Percentiles rank a stretch among this genome's conserved stretches.
phyloP scores from a whole-genome alignment of 163 green algal genomes.

The Scenedesmus sp. region DNA sequence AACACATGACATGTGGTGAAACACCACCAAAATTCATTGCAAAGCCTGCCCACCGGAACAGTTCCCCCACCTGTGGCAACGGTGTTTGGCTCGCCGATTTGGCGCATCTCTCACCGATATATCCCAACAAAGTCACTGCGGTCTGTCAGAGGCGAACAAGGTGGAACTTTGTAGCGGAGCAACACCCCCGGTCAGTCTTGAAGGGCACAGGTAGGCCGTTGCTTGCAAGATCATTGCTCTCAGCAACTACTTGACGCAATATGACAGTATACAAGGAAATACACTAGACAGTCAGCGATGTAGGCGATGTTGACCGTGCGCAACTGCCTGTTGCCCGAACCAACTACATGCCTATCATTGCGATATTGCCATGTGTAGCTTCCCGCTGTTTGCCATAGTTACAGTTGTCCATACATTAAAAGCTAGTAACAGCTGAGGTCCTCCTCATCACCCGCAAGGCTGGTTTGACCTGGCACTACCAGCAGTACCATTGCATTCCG shows the following conservation, averaged over 20 bases:
- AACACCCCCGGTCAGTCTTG: background rate
- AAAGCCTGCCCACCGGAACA: background rate
- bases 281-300: background rate
- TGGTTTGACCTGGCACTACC: background rate
- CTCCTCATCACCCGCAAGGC: background rate
- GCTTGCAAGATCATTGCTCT: background rate
- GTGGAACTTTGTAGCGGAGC: too few relatives aligned
- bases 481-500: background rate
- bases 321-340: background rate
- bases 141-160: background rate
- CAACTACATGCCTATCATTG: background rate
- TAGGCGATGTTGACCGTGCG: background rate
- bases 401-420: background rate
- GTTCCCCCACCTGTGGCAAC: background rate
- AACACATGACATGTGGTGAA: too few relatives aligned
- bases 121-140: background rate
- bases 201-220: background rate
- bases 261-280: background rate
- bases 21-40: too few relatives aligned
- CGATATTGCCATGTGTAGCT: background rate
- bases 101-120: too few relatives aligned
- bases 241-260: background rate
- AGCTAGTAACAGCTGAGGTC: background rate
- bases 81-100: background rate
- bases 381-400: background rate